phyloP scores from a whole-genome alignment of 2,329 filamentous ascomycete genomes.

The Colletotrichum endophyticum region DNA sequence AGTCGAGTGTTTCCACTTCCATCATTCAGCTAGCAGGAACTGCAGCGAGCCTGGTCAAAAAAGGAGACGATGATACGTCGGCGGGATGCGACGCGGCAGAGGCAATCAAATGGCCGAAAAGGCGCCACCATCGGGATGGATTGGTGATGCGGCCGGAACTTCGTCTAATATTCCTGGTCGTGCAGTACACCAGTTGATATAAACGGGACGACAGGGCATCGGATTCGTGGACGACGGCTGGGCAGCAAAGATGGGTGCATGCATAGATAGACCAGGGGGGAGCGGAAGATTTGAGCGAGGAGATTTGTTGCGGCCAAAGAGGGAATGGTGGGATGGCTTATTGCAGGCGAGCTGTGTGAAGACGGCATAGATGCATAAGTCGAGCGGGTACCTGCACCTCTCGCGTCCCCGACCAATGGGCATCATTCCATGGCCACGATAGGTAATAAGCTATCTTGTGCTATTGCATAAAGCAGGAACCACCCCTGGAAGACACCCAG shows the following conservation, averaged over 20 bases:
- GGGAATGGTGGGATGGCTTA: not conserved
- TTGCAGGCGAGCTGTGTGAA: not conserved
- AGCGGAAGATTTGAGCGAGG: not conserved
- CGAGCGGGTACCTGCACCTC: not conserved
- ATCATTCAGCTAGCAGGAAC: not conserved
- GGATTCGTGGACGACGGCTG: not conserved
- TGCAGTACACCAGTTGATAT: not conserved
- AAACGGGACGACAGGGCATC: not conserved
- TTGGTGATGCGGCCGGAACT: not conserved
- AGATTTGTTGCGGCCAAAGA: not conserved
- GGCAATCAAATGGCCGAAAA: not conserved
- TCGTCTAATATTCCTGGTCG: not conserved
- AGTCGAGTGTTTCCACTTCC: not conserved
- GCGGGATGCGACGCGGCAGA: not conserved
- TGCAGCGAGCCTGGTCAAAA: not conserved
- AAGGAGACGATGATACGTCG: not conserved
- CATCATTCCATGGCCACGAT: not conserved
- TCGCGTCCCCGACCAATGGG: not conserved
- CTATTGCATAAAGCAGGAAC: not conserved
- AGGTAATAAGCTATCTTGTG: not conserved
- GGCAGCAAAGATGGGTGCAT: not conserved
- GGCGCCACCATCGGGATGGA: not conserved
- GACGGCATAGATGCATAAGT: not conserved
- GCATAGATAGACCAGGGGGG: not conserved
- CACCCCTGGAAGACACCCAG: not conserved